Conservation (phyloP, 2,329 filamentous ascomycete species). For the Cytospora piceicola region DNA sequence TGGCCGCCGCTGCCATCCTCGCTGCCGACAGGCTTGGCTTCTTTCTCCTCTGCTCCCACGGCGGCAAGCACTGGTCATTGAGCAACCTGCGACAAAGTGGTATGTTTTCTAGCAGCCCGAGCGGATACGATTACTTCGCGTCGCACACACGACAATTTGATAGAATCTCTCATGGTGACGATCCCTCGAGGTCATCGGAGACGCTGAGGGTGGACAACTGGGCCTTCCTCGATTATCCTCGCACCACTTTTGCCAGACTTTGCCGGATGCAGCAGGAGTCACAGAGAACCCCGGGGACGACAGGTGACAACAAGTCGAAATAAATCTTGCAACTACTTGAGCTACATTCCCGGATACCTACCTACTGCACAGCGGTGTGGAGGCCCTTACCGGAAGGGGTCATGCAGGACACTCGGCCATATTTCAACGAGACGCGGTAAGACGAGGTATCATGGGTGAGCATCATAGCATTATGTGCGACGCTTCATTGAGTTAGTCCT, state of each 20-base stretch:
- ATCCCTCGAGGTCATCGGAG: background rate
- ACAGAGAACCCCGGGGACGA: background rate
- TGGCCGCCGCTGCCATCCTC: background rate
- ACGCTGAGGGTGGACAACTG: background rate
- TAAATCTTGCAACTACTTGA: background rate
- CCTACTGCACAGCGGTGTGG: too few species aligned
- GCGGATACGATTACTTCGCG: background rate
- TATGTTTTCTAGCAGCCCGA: background rate
- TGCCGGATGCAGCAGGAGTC: background rate
- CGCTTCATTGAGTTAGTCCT: background rate
- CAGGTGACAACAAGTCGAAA: background rate
- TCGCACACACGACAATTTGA: background rate
- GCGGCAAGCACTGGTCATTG: background rate
- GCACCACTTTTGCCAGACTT: background rate
- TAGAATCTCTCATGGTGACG: background rate
- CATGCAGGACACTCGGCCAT: too few species aligned
- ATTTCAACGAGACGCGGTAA: background rate
- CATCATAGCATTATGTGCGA: too few species aligned
- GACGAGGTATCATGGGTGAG: background rate
- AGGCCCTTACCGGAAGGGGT: too few species aligned
- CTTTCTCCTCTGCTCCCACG: background rate
- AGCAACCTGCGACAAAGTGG: background rate
- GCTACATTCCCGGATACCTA: too few species aligned
- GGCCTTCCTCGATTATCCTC: background rate
- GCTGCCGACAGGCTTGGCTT: conserved; percentile 1